Evolutionary conservation across 306 rosid genomes (phyloP), one percentile per base, ranked within the genome.

Genomic region (Lathyrus aphaca): DNA sequence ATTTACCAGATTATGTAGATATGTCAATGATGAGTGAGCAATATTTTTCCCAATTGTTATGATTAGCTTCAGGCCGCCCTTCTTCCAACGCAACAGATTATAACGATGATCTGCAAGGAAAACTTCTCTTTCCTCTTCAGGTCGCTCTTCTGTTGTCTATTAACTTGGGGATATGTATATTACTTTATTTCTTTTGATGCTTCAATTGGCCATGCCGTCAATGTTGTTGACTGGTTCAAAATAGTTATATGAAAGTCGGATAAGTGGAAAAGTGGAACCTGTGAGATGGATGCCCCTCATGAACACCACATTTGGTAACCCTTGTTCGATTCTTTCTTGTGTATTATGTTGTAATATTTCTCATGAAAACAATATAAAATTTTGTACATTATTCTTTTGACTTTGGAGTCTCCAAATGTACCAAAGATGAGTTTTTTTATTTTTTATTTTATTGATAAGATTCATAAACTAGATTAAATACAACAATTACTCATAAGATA

Each of bases 241-340:
- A 79, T 84, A 82, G 60, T 67, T 67, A 60, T 66, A 55, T 73
- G 84, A 79, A 75, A 71, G 57, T 78, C 86, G 87, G 85, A 82
- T 72, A 68, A 80, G 84, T 77, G 87, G 85, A 82, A 69, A 68
- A 80, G 84, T 77, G 74, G 84, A 78, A 76, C 81, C 58, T 38
- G 74, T 81, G 82, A 74, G 75, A 71, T 77, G 84, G 74, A 68
- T 82, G 75, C 45, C 46, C 72, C 70, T 64, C 65, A 45, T 54
- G 58, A 55, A 71, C 64, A 32, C 68, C 58, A 16, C 64, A 43
- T 79, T 77, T 15, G 79, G 83, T 82, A 68, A 57, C 65, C 74
- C 39, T 32, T 74, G 43, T 72, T 72, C 78, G 57, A 61, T 78
- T 54, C 76, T 80, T 84, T 38, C 81, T 38, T 71, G 82, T 84